Evolutionary conservation across 192 early-diverging fungal species (phyloP), one percentile per base, ranked within the genome.

Genomic region (Backusella morwellensis): DNA sequence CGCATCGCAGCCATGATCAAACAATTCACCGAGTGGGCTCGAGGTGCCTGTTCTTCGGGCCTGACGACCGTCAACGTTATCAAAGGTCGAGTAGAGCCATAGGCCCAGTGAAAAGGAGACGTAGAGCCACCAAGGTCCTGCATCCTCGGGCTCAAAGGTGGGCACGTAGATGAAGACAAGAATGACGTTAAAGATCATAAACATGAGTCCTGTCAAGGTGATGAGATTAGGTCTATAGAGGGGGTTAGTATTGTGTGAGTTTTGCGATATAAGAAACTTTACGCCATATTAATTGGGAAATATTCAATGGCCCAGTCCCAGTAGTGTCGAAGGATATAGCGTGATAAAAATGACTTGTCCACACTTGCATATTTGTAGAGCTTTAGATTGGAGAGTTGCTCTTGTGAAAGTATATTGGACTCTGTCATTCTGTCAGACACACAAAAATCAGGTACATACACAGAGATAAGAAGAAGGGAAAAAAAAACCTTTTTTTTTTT

Each of bases 1-100:
- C 41, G 74, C 77, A 50, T 72, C 59, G 35, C 70, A 95, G 47
- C 95, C 94, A 72, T 98, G 97, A 83, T 98, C 97, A 87, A 98
- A 98, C 54, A 98, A 85, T 85, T 98, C 97, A 17, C 97, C 97
- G 73, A 98, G 77, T 29, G 97, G 97, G 38, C 94, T 92, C 0
- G 90, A 90, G 4, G 95, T 91, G 59, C 93, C 93, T 44, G 96
- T 97, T 66, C 95, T 85, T 67, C 97, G 85, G 19, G 97, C 97
- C 80, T 98, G 97, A 82, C 97, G 97, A 32, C 97, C 97, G 76
- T 98, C 97, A 78, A 98, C 92, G 38, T 93, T 93, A 76, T 98
- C 96, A 76, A 96, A 90, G 26, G 92, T 92, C 75, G 91, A 92
- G 82, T 98, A 98, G 7, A 96, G 83, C 84, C 92, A 98, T 8